Conservation (phyloP, 2,329 filamentous ascomycete genomes). For the Trichoderma sp. region DNA sequence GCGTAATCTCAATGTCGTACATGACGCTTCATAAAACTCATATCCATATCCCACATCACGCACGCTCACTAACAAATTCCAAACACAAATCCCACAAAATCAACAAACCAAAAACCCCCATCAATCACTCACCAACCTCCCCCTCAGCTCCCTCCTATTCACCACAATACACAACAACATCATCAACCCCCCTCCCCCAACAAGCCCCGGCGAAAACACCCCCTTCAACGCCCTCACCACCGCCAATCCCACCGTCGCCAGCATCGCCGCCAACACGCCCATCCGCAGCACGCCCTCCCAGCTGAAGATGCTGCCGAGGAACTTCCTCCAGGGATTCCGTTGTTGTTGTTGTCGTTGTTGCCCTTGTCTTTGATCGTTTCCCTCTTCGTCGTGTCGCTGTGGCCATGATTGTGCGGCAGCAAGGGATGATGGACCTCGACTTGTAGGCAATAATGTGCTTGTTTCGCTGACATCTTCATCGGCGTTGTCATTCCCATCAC, state of each 20-base stretch:
- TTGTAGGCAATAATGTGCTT: background rate
- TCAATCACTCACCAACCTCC: background rate
- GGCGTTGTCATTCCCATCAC: background rate
- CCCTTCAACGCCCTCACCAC: background rate
- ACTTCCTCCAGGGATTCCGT: background rate
- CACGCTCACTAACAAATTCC: background rate
- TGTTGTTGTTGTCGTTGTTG: background rate
- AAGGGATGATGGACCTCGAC: background rate
- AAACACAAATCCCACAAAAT: background rate
- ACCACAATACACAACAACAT: background rate
- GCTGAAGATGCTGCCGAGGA: background rate
- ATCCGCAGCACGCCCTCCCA: background rate
- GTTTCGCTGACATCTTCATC: background rate
- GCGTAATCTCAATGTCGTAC: background rate
- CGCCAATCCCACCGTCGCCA: background rate
- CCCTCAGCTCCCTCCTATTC: background rate
- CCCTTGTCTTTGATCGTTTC: background rate
- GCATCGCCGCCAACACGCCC: background rate
- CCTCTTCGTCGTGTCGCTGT: background rate
- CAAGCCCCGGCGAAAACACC: background rate
- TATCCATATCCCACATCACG: background rate
- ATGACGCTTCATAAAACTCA: background rate
- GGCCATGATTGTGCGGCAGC: background rate
- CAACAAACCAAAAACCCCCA: background rate
- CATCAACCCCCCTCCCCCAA: slow-evolving; percentile 3